phyloP scores from a whole-genome alignment of 495 filamentous ascomycete species.

The Amorphotheca resinae region DNA sequence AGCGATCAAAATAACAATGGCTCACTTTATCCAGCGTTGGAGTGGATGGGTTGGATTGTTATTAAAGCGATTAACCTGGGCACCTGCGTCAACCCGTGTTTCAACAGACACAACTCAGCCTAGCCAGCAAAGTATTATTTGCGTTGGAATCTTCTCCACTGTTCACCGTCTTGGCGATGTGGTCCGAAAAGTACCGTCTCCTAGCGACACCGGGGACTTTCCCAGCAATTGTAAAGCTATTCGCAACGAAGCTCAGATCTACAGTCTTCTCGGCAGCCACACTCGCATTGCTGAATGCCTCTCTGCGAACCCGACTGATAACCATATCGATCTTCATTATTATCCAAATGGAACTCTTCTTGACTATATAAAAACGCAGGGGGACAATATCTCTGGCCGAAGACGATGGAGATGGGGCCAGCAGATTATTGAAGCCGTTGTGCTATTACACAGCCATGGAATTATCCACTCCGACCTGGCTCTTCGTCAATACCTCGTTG shows the following conservation, averaged over 20 bases:
- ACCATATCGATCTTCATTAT: neutral
- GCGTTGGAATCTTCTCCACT: slow-evolving; percentile 1
- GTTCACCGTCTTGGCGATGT: neutral
- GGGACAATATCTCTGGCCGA: neutral
- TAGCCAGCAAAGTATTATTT: neutral
- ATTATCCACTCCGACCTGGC: slow-evolving; percentile 4
- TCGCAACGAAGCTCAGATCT: slow-evolving; percentile 3
- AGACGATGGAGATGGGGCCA: neutral
- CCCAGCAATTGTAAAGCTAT: slow-evolving; percentile 2
- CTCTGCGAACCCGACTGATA: neutral
- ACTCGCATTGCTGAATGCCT: slow-evolving; percentile 3
- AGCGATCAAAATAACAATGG: no score
- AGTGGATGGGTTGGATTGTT: no score
- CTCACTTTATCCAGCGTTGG: no score
- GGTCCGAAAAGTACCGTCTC: slow-evolving; percentile 1
- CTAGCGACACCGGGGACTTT: neutral
- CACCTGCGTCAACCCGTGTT: no score
- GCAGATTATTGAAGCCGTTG: slow-evolving; percentile 1
- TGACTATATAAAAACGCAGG: slow-evolving; percentile 1
- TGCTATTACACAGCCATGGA: neutral
- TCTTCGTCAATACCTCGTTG: neutral
- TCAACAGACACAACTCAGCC: no score
- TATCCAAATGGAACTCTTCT: neutral
- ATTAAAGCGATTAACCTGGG: no score
- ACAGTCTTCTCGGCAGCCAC: neutral